A percentile compares a stretch with the other conserved stretches of the same genome.
Conservation (phyloP, 2,329 filamentous ascomycete genomes). For the Stenocarpella maydis region DNA sequence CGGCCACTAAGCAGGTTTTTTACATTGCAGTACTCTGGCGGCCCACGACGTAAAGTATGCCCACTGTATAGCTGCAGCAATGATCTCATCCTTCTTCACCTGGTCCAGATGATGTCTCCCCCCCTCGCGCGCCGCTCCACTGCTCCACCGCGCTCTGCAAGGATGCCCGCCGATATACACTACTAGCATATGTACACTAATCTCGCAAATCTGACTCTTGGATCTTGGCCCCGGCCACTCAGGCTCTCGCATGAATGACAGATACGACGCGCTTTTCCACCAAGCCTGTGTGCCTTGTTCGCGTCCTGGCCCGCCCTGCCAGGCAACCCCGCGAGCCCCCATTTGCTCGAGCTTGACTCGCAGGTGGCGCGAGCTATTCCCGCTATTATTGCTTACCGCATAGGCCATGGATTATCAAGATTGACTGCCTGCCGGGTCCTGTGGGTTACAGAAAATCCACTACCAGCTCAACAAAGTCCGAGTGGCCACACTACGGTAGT, state of each 20-base stretch:
- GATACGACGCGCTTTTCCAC: slow-evolving; percentile 15
- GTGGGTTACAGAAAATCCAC: slow-evolving; percentile 10
- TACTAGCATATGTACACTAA: no score
- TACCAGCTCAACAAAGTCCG: slow-evolving; percentile 17
- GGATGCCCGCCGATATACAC: slow-evolving; percentile 16
- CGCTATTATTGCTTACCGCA: slow-evolving; percentile 23
- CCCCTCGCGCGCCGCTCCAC: background rate
- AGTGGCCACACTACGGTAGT: background rate
- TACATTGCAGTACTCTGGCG: slow-evolving; percentile 11
- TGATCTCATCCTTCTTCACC: slow-evolving; percentile 15
- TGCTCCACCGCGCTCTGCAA: background rate
- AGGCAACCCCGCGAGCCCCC: background rate
- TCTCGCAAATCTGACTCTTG: slow-evolving; percentile 29
- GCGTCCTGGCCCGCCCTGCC: background rate
- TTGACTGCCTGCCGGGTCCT: slow-evolving; percentile 10
- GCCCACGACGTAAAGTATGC: background rate
- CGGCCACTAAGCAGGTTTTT: background rate
- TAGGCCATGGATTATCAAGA: background rate
- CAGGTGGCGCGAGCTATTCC: slow-evolving; percentile 23
- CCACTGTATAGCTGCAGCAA: background rate
- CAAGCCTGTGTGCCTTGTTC: background rate
- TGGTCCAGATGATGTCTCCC: no score
- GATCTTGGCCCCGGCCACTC: slow-evolving; percentile 26
- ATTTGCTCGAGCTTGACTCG: slow-evolving; percentile 14
- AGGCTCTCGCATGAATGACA: slow-evolving; percentile 22